A percentile compares a stretch with the other conserved stretches of the same genome.
These are phyloP conservation scores for Ceratocystis cacaofunesta DNA, from an alignment of 2,329 filamentous ascomycete genomes.

Conservation along the genomic window DNA sequence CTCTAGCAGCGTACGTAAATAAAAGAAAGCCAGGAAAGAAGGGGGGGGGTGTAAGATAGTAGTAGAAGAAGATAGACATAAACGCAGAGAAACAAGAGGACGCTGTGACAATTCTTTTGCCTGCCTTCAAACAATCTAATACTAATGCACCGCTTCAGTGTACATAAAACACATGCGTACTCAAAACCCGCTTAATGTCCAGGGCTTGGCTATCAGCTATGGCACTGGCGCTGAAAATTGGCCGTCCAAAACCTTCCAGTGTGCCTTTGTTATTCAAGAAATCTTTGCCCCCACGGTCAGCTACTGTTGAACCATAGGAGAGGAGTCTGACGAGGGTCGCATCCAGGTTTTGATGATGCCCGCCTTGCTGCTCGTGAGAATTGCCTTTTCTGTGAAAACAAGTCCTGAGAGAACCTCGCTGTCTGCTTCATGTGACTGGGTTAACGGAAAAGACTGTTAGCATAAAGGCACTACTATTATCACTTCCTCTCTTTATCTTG, in stretches of 20 bases:
- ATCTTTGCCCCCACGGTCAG: not conserved
- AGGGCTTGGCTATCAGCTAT: not conserved
- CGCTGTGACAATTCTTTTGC: not conserved
- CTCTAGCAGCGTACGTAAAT: not conserved
- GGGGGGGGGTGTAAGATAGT: too few species aligned
- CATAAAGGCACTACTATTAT: not conserved
- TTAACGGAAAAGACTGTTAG: constrained; percentile 23
- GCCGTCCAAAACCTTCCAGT: not conserved
- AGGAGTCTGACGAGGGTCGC: constrained; percentile 33
- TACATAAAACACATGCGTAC: not conserved
- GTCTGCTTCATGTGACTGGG: constrained; percentile 30
- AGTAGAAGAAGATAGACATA: not conserved
- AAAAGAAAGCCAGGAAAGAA: too few species aligned
- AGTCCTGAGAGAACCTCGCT: constrained; percentile 10
- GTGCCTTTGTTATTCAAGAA: not conserved
- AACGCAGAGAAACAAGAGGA: not conserved
- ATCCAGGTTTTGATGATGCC: constrained; percentile 67
- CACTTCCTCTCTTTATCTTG: not conserved
- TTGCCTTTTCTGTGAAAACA: constrained; percentile 75
- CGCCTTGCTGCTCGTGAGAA: constrained; percentile 81
- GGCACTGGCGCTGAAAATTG: not conserved
- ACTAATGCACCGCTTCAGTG: not conserved
- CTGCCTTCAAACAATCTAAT: not conserved
- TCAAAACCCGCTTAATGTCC: not conserved
- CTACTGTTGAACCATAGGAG: constrained; percentile 2